Percentiles rank a stretch among this genome's conserved stretches.
These are phyloP conservation scores for Halenospora varia DNA, from an alignment of 495 filamentous ascomycete genomes.

Conservation along the genomic window DNA sequence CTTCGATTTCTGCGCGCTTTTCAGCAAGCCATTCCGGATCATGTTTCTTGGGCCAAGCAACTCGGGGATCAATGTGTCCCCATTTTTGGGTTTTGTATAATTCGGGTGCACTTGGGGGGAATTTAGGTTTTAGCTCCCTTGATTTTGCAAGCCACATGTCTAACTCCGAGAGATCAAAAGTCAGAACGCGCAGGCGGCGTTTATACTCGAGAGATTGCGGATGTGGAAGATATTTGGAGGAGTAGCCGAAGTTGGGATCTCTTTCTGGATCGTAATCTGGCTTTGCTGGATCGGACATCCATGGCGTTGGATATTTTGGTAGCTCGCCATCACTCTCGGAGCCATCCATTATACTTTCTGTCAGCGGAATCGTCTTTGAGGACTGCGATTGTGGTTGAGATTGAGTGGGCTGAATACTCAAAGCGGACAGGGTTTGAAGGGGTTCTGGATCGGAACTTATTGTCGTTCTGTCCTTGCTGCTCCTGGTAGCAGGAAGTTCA, in stretches of 20 bases:
- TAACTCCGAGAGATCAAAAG: slow-evolving; percentile 4
- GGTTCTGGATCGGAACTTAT: no score
- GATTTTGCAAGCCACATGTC: slow-evolving; percentile 8
- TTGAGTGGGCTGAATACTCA: no score
- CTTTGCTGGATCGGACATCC: background rate
- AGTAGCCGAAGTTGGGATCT: background rate
- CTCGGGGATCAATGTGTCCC: slow-evolving; percentile 39
- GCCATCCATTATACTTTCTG: background rate
- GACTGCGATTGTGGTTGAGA: background rate
- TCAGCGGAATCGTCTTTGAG: background rate
- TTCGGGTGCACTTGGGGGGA: slow-evolving; percentile 3
- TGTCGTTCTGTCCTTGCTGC: background rate
- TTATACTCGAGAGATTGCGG: background rate
- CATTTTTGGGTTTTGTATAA: slow-evolving; percentile 20
- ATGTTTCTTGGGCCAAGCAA: slow-evolving; percentile 32
- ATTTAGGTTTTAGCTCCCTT: background rate
- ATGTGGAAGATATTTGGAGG: background rate
- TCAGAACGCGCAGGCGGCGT: slow-evolving; percentile 1
- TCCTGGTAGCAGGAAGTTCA: background rate
- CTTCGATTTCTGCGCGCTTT: slow-evolving; percentile 40
- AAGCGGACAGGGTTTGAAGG: no score
- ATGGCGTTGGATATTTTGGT: background rate
- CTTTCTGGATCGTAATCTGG: background rate
- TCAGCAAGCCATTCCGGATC: slow-evolving; percentile 34
- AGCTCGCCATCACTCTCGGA: background rate